Evolutionary conservation across 2,329 filamentous ascomycete genomes (phyloP), one percentile per base, ranked within the genome.

Genomic region (Penicillium sp.): DNA sequence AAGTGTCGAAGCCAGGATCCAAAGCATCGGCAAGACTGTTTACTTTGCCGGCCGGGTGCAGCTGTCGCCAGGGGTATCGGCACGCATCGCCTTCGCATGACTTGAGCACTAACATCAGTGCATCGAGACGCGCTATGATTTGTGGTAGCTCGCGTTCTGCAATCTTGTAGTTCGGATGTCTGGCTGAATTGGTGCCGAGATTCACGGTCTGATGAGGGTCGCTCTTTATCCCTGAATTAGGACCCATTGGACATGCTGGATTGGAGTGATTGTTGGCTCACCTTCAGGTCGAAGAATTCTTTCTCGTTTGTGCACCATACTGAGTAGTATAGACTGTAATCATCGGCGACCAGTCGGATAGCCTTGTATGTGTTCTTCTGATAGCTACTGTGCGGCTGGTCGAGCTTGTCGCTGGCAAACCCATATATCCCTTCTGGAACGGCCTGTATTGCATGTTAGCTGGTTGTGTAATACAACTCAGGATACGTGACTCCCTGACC

Each of bases 301-400:
- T 83, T 81, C 63, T 88, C 85, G 47, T 84, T 84, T 13, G 73
- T 86, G 64, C 87, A 89, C 85, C 86, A 89, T 0, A 88, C 83
- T 0, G 84, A 80, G 62, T 89, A 89, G 57, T 84, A 83, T 5
- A 88, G 66, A 61, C 80, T 83, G 63, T 88, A 88, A 4, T 72
- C 69, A 2, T 78, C 66, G 0, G 78, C 72, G 4, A 84, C 74
- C 6, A 87, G 69, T n/a, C 84, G 77, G 18, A 85, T 61, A 0
- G 76, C 79, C 68, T 87, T 86, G 74, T 86, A 87, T 0, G 83
- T 86, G 59, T 86, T 85, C 57, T 78, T 78, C 16, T 64, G 35
- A 47, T 58, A 62, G 49, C 34, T 51, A 38, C 61, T 64, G n/a
- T 57, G 61, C 2, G 54, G 8, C 9, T 61, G 41, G 14, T 50